Base-by-base conservation (phyloP, 2,329 filamentous ascomycete species). In the Teratosphaeriaceae sp. region DNA sequence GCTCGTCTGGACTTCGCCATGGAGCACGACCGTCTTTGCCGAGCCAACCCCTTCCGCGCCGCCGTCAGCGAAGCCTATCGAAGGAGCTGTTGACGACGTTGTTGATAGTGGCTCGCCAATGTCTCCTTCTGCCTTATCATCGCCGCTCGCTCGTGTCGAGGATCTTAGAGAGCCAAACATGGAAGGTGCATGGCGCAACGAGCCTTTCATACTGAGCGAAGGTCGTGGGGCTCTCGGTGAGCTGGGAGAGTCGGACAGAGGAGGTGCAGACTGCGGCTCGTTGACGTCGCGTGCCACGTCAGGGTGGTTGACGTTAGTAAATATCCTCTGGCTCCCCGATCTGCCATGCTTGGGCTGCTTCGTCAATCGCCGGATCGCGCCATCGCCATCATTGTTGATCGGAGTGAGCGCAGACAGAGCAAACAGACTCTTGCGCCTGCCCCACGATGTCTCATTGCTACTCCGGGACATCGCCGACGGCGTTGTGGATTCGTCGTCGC, bases 1-100 rank as follows among this genome's bases (percentile, higher is more conserved):
- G 38, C 78, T 79, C 11, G 79, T 84, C 62, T 85, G 81, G 13
- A 85, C 78, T 57, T 84, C 82, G 27, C 82, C 82, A 65, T 84
- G 77, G 49, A 81, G 74, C 27, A 84, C 63, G 16, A 85, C 78
- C 22, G 69, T 65, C 58, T 65, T 55, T 51, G 54, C 47, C 42
- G 57, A 42, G 42, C 48, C n/a, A 31, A 38, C 18, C 39, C 52
- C 47, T 52, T 54, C 49, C 29, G 44, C 40, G 16, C 47, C 44
- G 8, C 48, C 42, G 22, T 75, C 58, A 37, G 58, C 54, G 44
- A 59, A 72, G 38, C 71, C 69, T 22, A 70, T 53, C 1, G 73
- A 72, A 12, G 72, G 69, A 13, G 57, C 48, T 42, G 71, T 73
- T 12, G 74, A 75, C 30, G 73, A 71, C n/a, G 69, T 68, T 3